Conservation (phyloP, 2,329 filamentous ascomycete genomes). For the Fonsecaea nubica region DNA sequence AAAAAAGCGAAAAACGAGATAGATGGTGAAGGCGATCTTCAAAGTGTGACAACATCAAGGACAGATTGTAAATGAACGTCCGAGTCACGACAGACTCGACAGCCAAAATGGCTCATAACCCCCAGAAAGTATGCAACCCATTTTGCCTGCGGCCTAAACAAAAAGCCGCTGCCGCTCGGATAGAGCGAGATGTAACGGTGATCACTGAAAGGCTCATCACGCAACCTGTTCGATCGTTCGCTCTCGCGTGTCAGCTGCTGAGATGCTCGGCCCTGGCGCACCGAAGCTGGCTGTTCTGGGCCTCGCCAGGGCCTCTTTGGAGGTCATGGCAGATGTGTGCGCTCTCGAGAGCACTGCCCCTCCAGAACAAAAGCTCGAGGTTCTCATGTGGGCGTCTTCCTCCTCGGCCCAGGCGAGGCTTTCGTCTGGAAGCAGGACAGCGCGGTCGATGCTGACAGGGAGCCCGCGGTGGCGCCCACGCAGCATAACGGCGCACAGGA, state of each 20-base stretch:
- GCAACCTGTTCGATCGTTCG: not conserved
- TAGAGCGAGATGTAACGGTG: not conserved
- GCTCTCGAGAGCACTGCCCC: not conserved
- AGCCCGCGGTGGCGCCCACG: constrained; percentile 62
- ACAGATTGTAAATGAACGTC: not conserved
- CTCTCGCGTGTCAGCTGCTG: not conserved
- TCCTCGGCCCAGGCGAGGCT: constrained; percentile 51
- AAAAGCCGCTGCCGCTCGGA: not conserved
- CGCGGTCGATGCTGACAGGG: constrained; percentile 61
- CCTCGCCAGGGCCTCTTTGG: not conserved
- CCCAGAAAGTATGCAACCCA: not conserved
- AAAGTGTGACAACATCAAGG: not conserved
- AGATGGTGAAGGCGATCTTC: not conserved
- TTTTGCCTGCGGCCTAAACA: not conserved
- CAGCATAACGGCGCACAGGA: constrained; percentile 63
- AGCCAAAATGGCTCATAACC: not conserved
- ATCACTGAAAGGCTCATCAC: not conserved
- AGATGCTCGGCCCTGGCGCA: constrained; percentile 12
- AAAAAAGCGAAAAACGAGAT: not conserved
- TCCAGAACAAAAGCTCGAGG: constrained; percentile 12
- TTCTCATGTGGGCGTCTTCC: constrained; percentile 46
- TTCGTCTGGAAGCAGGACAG: constrained; percentile 50
- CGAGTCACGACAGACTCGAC: not conserved
- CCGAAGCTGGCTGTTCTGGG: constrained; percentile 3
- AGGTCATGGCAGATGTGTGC: constrained; percentile 7